phyloP scores from a whole-genome alignment of 75 land plant species.

The Cunninghamia lanceolata region DNA sequence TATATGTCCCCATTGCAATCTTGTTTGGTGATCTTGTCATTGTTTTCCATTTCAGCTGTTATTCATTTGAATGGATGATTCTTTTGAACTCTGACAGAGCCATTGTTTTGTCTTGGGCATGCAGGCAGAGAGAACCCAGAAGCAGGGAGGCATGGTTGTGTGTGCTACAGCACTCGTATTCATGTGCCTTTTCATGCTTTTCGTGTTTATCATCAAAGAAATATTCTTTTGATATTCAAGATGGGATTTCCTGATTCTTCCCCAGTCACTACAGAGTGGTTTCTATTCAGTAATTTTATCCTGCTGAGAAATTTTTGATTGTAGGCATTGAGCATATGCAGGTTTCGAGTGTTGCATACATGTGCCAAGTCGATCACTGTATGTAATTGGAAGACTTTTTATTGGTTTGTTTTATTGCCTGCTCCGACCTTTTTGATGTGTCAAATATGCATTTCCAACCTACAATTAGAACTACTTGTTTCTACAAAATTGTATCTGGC shows the following conservation, averaged over 20 bases:
- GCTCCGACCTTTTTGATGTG: background rate
- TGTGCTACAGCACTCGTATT: slow-evolving; percentile 85
- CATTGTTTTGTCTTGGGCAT: slow-evolving; percentile 2
- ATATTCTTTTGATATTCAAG: slow-evolving; percentile 46
- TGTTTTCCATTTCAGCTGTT: background rate
- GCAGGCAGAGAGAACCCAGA: slow-evolving; percentile 95
- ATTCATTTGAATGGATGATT: background rate
- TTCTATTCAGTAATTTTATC: background rate
- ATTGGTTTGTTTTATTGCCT: background rate
- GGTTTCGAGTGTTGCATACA: background rate
- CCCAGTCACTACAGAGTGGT: background rate
- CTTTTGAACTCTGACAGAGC: background rate
- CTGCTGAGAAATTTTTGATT: background rate
- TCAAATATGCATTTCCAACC: background rate
- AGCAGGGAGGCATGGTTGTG: slow-evolving; percentile 88
- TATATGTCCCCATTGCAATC: background rate
- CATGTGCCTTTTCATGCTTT: slow-evolving; percentile 89
- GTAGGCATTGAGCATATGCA: background rate
- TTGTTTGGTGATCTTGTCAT: background rate
- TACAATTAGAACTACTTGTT: background rate
- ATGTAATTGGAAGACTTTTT: background rate
- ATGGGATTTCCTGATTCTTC: background rate
- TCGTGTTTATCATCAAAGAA: slow-evolving; percentile 73
- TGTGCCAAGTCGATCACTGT: background rate
- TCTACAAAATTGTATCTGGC: background rate